Conservation (phyloP, 148 eudicot species). For the Vaccinium myrtillus region DNA sequence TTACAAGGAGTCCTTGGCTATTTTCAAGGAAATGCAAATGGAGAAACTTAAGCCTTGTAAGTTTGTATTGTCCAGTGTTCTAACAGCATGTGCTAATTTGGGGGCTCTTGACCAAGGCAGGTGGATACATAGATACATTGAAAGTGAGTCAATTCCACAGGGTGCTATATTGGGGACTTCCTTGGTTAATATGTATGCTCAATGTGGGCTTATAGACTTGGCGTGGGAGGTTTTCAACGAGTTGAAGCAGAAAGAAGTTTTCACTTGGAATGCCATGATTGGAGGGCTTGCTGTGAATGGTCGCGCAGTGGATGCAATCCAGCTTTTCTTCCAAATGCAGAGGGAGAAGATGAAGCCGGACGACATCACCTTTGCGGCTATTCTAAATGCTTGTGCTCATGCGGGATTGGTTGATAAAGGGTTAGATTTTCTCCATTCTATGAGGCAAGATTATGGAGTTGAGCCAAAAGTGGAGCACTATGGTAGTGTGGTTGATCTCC, state of each 20-base stretch:
- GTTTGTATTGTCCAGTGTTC: conserved; percentile 31
- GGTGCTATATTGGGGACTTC: conserved; percentile 41
- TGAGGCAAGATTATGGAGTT: conserved; percentile 30
- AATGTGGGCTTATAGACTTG: conserved; percentile 38
- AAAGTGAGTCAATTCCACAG: conserved; percentile 22
- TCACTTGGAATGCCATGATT: conserved; percentile 50
- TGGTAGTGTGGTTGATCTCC: conserved; percentile 40
- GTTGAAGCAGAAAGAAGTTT: conserved; percentile 26
- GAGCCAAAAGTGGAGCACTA: conserved; percentile 39
- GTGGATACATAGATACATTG: conserved; percentile 36
- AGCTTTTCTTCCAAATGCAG: conserved; percentile 34
- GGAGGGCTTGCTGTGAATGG: conserved; percentile 44
- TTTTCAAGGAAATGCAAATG: conserved; percentile 36
- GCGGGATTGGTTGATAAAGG: conserved; percentile 45
- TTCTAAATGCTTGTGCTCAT: conserved; percentile 47
- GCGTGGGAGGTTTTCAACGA: conserved; percentile 38
- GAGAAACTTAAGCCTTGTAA: conserved; percentile 28
- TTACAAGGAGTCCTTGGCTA: conserved; percentile 31
- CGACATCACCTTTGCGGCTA: conserved; percentile 27
- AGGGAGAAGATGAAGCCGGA: conserved; percentile 22
- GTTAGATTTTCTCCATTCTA: conserved; percentile 22
- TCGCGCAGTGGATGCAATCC: conserved; percentile 30
- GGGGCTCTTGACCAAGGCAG: conserved; percentile 46
- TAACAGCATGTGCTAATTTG: conserved; percentile 36
- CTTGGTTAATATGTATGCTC: conserved; percentile 45